Evolutionary conservation across 306 rosid species (phyloP).

Genomic region (Trichosanthes truncata): DNA sequence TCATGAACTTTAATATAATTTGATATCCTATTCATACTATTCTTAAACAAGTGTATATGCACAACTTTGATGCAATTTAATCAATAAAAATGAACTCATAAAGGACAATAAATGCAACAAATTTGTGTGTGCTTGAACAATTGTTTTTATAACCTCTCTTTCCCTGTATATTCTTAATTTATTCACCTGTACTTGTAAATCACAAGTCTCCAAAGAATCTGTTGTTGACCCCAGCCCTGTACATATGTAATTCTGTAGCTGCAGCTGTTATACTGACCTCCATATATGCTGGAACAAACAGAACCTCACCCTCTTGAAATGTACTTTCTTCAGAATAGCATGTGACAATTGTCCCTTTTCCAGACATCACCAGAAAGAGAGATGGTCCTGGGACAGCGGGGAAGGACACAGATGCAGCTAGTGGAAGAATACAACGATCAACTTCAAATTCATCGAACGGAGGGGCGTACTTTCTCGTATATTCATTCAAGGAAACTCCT

Average conservation of each 20-base stretch:
- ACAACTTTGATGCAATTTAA: slow-evolving; percentile 6
- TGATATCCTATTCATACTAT: not conserved
- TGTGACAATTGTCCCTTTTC: slow-evolving; percentile 21
- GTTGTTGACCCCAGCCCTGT: slow-evolving; percentile 34
- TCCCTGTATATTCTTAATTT: not conserved
- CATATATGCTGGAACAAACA: slow-evolving; percentile 25
- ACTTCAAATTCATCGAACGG: slow-evolving; percentile 33
- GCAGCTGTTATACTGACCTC: slow-evolving; percentile 17
- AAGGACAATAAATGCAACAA: not conserved
- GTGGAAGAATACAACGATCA: slow-evolving; percentile 26
- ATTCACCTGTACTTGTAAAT: slow-evolving; percentile 1
- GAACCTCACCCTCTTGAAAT: slow-evolving; percentile 24
- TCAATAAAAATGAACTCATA: not conserved
- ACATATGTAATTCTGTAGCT: slow-evolving; percentile 20
- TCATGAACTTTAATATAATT: not conserved
- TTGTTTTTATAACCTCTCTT: not conserved
- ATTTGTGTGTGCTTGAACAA: not conserved
- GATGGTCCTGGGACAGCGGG: slow-evolving; percentile 31
- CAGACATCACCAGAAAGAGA: slow-evolving; percentile 22
- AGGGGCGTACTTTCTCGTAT: slow-evolving; percentile 22
- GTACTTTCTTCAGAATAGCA: slow-evolving; percentile 8
- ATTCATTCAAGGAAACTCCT: slow-evolving; percentile 24
- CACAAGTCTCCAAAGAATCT: slow-evolving; percentile 19
- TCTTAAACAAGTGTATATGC: not conserved
- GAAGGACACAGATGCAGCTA: slow-evolving; percentile 17